Base-by-base conservation (phyloP, 1,284 basidiomycete species). In the Caloboletus firmus region DNA sequence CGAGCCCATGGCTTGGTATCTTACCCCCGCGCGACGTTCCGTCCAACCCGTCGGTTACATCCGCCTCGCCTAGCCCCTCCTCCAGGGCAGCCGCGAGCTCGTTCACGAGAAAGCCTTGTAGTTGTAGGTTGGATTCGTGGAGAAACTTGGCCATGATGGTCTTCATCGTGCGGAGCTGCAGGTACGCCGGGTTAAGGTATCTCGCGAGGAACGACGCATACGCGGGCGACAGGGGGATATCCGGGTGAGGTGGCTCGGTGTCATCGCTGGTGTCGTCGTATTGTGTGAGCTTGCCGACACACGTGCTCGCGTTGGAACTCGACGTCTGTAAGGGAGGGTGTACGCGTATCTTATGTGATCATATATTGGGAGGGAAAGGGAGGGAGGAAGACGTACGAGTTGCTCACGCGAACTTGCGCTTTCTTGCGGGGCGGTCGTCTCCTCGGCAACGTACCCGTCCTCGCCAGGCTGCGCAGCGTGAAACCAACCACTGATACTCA, bases 401-500 rank as follows among this genome's bases (percentile, higher is more conserved):
- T 94, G 88, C 70, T 94, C 85, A 59, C 84, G 80, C 18, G 89
- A 92, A 43, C 62, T 64, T 26, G 61, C 43, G 67, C 84, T 90
- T 72, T 84, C 85, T 45, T 76, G 68, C 74, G 65, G 58, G 72
- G 61, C 55, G 56, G 26, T 17, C 9, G 67, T 57, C 11, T 61
- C 51, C 53, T 83, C 82, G 0, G 77, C 73, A 50, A 85, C 79
- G 68, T 91, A 94, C 0, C 92, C 95, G 46, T 93, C 89, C 71
- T 99, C 96, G 18, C 91, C 94, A 59, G 90, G 85, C 66, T 96
- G 87, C 0, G 93, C 89, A 18, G 88, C 85, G 71, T 99, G 96
- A 78, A 96, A 97, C 95, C 96, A 99, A 8, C 96, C 96, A 60
- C 91, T 95, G 62, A 99, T 91, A 65, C 92, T 94, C 58, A 98